Base-by-base conservation (phyloP, 163 green algal genomes). In the Coccomyxa subellipsoidea region DNA sequence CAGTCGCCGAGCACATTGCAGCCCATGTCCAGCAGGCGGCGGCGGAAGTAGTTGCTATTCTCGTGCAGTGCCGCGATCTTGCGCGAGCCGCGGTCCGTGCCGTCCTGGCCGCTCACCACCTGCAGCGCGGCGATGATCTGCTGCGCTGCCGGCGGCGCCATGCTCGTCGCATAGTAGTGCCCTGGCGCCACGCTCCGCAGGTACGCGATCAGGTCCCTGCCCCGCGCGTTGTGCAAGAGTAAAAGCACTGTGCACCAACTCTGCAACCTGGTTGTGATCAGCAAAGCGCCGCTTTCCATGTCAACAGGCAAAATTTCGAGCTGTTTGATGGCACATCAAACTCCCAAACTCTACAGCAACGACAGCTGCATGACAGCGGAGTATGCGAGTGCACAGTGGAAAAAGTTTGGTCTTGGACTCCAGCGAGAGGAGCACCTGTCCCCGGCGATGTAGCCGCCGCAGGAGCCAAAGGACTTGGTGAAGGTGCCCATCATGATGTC, bases 401-500 rank as follows among this genome's bases (percentile, higher is more conserved):
- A n/a, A n/a, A n/a, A n/a, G n/a, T n/a, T n/a, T n/a, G n/a, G n/a
- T n/a, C n/a, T n/a, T n/a, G n/a, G n/a, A n/a, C n/a, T n/a, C n/a
- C n/a, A 59, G 47, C 47, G 47, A 27, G 29, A 9, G 32, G 2
- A 38, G 1, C 78, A 85, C 81, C 29, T 78, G 77, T 77, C 87
- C 76, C 87, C 91, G 0, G 92, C 95, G 5, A 98, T 94, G 92
- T 98, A 98, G 77, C 94, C 97, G 35, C 97, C 97, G 59, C 91
- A 97, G 27, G 93, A 96, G 25, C 97, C 97, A 89, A 99, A 99
- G 10, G 91, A 96, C 89, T 99, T 99, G 38, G 93, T 98, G 88
- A 97, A 98, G 27, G 94, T 98, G 90, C 96, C 97, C 96, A 99
- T 99, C 89, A 99, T 97, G 80, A 99, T 90, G 86, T 99, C 97